Evolutionary conservation across 2,329 filamentous ascomycete genomes (phyloP), one percentile per base, ranked within the genome.

Genomic region (Colletotrichum spinosum): DNA sequence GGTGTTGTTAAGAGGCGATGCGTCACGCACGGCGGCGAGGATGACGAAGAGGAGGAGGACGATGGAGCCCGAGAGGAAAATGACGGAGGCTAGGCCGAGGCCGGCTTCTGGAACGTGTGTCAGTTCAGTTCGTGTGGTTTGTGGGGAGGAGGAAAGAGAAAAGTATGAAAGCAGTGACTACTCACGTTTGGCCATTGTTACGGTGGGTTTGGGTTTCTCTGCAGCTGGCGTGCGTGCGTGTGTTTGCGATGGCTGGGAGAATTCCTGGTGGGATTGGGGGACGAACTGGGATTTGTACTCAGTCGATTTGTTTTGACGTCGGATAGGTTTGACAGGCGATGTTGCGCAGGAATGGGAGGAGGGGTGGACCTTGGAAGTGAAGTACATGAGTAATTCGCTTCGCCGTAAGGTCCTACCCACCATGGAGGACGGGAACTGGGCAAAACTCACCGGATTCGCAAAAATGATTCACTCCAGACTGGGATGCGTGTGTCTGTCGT

Each of bases 1-100:
- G 69, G 94, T 93, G 65, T 89, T 81, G 77, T 91, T 87, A 60
- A 97, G 82, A 2, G 86, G 86, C 7, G 81, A 74, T n/a, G 76
- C 75, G 67, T 76, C 68, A n/a, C 79, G 78, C 51, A 88, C 76
- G 64, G 82, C 87, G 15, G 83, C 79, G 44, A 90, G 82, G 72
- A 90, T 83, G 70, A 88, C 77, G 80, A 89, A 88, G 76, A 84
- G 85, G 56, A 88, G 80, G 71, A 88, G 75, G 38, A 87, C 78
- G 48, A 86, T 78, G 39, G 85, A 83, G 53, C 76, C 78, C 66
- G 77, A 82, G 69, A 87, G 78, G 70, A 88, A 79, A 69, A 85
- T 44, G 61, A 86, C 74, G 74, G 78, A 83, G 48, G 73, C 72
- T 42, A 82, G 69, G 72, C 81, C 80, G 46, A 84, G 70, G 54